Evolutionary conservation across 805 yeast species (phyloP), one percentile per base, ranked within the genome.

Genomic region (Suhomyces pyralidae): DNA sequence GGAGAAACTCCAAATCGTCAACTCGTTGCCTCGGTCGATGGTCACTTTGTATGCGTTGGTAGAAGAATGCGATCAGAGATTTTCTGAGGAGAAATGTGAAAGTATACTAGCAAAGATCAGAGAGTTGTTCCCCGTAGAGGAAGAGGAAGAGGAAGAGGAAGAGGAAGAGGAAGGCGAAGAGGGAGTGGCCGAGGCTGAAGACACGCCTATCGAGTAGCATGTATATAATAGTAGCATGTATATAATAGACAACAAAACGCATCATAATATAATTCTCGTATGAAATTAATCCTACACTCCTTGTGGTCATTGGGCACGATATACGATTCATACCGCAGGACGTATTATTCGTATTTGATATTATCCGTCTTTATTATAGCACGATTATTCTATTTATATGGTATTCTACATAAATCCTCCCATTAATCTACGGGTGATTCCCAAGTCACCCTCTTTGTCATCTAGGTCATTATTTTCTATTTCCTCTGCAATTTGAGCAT

Each of bases 41-140:
- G 97, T 92, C 10, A 85, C 82, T 36, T 74, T 93, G 49, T 90
- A 84, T 65, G 79, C 94, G 0, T 72, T 93, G 26, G 83, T 93
- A 1, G 99, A 93, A 64, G 98, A 94, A 64, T 93, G 97, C 68
- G 99, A 93, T 59, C 84, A 82, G 55, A 77, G 99, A 60, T 86
- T 91, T 61, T 70, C 73, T n/a, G 89, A 88, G 54, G 86, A 81
- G 1, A 78, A 84, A 54, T 77, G 88, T 47, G 80, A 83, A 45
- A 71, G 74, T 3, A 79, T 93, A 2, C 57, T 93, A 28, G 80
- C 71, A 5, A 77, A 84, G 48, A 76, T 90, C 17, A 61, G 69
- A n/a, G 76, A 76, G 40, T 71, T 79, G 51, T 81, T 83, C 64
- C 89, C 88, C 2, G 61, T 73, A 9, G 69, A 60, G 10, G 73